Conservation (phyloP, 371 early-diverging fungal genomes). For the Rhizopus arrhizus region DNA sequence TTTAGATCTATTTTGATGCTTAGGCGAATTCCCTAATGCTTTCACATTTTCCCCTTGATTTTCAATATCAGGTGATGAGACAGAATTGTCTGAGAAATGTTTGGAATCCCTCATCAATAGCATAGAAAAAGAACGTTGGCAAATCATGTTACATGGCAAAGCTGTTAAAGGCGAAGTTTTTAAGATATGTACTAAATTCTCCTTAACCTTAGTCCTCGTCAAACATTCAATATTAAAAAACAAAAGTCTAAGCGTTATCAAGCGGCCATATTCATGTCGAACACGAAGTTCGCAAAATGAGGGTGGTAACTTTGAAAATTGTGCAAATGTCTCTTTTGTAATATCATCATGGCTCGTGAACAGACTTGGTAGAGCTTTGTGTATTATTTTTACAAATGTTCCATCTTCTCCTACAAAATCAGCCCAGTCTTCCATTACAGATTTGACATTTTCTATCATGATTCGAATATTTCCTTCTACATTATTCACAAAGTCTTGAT, state of each 20-base stretch:
- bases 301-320: slow-evolving; percentile 27
- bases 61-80: not conserved
- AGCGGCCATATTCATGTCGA: slow-evolving; percentile 47
- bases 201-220: slow-evolving; percentile 30
- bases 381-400: slow-evolving; percentile 47
- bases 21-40: slow-evolving; percentile 8
- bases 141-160: slow-evolving; percentile 37
- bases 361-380: slow-evolving; percentile 19
- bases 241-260: slow-evolving; percentile 35
- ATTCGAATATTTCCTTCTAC: slow-evolving; percentile 36
- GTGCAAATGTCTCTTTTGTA: slow-evolving; percentile 30
- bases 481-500: slow-evolving; percentile 44
- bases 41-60: not conserved
- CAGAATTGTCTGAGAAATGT: slow-evolving; percentile 28
- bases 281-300: slow-evolving; percentile 50
- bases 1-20: slow-evolving; percentile 21
- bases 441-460: slow-evolving; percentile 25
- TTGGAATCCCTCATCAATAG: slow-evolving; percentile 56
- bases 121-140: slow-evolving; percentile 51
- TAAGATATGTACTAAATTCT: slow-evolving; percentile 25
- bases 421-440: slow-evolving; percentile 29
- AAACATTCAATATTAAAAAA: slow-evolving; percentile 59
- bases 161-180: slow-evolving; percentile 22
- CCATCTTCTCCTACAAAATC: slow-evolving; percentile 48
- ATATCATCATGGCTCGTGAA: slow-evolving; percentile 14